These are phyloP conservation scores for Talaromyces liani DNA, from an alignment of 495 filamentous ascomycete genomes.

Conservation along the genomic window DNA sequence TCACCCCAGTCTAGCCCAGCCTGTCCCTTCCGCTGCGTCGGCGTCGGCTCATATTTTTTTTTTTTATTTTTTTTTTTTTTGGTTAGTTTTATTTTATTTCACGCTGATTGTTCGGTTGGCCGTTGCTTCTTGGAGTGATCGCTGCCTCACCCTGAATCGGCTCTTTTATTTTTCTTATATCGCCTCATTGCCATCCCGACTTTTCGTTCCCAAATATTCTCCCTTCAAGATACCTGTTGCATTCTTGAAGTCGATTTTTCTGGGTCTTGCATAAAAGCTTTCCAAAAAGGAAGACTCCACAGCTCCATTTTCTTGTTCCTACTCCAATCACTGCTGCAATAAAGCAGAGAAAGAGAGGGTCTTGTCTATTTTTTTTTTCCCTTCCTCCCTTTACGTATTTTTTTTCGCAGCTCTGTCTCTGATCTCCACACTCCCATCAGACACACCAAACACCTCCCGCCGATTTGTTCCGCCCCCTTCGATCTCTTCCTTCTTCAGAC, in stretches of 20 bases:
- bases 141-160: neutral
- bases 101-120: too few species aligned
- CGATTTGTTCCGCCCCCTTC: constrained; percentile 10
- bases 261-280: neutral
- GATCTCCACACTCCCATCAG: neutral
- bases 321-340: neutral
- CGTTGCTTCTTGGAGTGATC: neutral
- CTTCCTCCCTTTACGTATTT: neutral
- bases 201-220: neutral
- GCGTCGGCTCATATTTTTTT: neutral
- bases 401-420: neutral
- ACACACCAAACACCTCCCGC: neutral
- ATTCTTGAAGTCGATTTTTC: neutral
- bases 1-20: neutral
- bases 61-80: neutral
- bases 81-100: neutral
- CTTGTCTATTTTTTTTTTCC: neutral
- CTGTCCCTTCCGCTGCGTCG: neutral
- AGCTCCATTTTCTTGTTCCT: neutral
- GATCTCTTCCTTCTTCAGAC: neutral
- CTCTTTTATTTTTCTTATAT: neutral
- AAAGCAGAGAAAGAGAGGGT: neutral
- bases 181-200: neutral
- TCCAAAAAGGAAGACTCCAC: neutral
- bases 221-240: neutral